Evolutionary conservation across 768 basidiomycete species (phyloP), one percentile per base, ranked within the genome.

Genomic region (Lactarius akahatsu): DNA sequence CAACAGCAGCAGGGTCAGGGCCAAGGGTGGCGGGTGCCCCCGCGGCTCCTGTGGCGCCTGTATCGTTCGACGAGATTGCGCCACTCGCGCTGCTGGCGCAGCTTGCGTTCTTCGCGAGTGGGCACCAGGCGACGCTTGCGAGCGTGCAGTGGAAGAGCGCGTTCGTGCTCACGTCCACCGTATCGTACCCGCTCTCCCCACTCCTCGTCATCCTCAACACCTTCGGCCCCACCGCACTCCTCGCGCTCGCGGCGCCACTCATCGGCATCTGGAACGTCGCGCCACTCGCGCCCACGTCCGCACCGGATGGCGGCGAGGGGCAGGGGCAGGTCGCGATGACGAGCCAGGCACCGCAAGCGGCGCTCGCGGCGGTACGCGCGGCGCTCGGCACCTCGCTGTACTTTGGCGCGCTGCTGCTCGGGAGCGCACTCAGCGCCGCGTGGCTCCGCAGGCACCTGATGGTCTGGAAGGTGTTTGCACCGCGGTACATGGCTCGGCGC

Each of bases 391-490:
- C 89, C n/a, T 84, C 87, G 81, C 75, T 85, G 3, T 95, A 95
- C 72, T 90, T 88, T 74, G 76, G 82, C 7, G 72, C 78, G 5
- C 72, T 95, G 28, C 76, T 93, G 1, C 72, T 95, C 4, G 88
- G 90, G 4, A 84, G 86, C 18, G 88, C 92, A 3, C 75, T 85
- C 7, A 86, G 86, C 63, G 87, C 92, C 0, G 90, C 93, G 9
- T 83, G 87, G 71, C 77, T 96, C 60, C 77, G 94, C 69, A 75
- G 94, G 55, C 95, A 98, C 74, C 76, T 97, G 69, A 97, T 97
- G 95, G 95, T 98, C 28, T 99, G 97, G 97, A 98, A 98, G 78
- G 89, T 98, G 4, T 99, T 98, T 72, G 96, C 96, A 43, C 97
- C 97, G 68, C 79, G 96, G 68, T 97, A 96, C 74, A 96, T 98